Evolutionary conservation across 1,139 yeast species (phyloP), one percentile per base, ranked within the genome.

Genomic region (Zygosaccharomyces sapae): DNA sequence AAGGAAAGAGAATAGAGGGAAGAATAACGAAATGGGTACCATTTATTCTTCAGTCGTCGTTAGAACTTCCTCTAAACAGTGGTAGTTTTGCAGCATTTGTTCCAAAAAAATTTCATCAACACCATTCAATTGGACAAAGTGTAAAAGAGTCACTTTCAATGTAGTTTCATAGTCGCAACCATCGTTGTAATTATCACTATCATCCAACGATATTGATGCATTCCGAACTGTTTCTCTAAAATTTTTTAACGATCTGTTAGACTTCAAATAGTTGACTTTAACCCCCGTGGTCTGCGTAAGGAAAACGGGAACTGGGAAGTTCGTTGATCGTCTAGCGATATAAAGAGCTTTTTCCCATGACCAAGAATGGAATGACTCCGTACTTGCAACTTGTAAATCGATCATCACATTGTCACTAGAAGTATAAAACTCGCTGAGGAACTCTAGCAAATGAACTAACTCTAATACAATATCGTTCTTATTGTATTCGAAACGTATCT

Each of bases 281-380:
- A 30, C 19, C 5, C 30, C 41, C 20, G 47, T 35, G 31, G 37
- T 39, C 22, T 38, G 33, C 6, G 47, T 47, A 20, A 47, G 33
- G 35, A 36, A 47, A 13, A 41, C 45, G 18, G 31, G 36, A n/a
- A 9, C 36, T 3, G 49, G 45, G 35, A 40, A 43, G 7, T 13
- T 30, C n/a, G 30, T 30, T 9, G 10, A 19, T 30, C 24, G 31
- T 6, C 31, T 37, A 19, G 40, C 40, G 10, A 37, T 16, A 20
- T 24, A 37, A 37, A 37, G 31, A 30, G 18, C 12, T 16, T 16
- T 40, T 18, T 25, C 33, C 31, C 25, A 42, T 33, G 3, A 38
- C 43, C 33, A 44, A 10, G 37, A 18, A 44, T 9, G 42, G 38
- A 16, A 36, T 24, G 16, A 16, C 16, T 16, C 16, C 16, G 16